phyloP scores from a whole-genome alignment of 371 early-diverging fungal genomes.

The Mortierella sp. region DNA sequence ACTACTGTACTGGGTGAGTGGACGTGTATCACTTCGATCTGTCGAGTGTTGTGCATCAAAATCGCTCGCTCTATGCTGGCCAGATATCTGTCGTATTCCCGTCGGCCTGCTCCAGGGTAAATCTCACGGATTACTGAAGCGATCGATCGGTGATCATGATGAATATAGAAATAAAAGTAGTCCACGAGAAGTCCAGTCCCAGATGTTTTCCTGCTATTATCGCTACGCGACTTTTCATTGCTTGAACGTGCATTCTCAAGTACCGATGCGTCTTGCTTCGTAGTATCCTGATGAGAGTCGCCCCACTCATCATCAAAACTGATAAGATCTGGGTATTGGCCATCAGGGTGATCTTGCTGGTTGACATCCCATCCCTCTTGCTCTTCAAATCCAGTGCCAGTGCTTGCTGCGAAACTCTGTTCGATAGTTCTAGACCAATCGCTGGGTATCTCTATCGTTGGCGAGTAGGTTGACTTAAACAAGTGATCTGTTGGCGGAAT shows the following conservation, averaged over 20 bases:
- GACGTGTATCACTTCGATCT: slow-evolving; percentile 31
- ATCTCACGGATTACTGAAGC: slow-evolving; percentile 20
- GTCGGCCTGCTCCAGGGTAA: slow-evolving; percentile 43
- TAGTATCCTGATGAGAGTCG: background rate
- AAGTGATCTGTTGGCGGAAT: slow-evolving; percentile 1
- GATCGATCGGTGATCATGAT: slow-evolving; percentile 32
- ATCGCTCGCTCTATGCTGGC: slow-evolving; percentile 33
- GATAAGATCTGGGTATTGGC: slow-evolving; percentile 27
- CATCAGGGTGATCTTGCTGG: background rate
- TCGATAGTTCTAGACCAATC: slow-evolving; percentile 12
- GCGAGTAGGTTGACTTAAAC: background rate
- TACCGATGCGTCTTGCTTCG: background rate
- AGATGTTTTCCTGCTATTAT: background rate
- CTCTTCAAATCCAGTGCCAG: too few relatives aligned
- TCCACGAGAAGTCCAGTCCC: slow-evolving; percentile 26
- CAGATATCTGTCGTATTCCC: slow-evolving; percentile 30
- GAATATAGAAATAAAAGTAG: slow-evolving; percentile 41
- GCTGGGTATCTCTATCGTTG: background rate
- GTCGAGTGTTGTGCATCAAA: slow-evolving; percentile 25
- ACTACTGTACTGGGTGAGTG: slow-evolving; percentile 11
- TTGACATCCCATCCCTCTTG: background rate
- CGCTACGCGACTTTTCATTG: background rate
- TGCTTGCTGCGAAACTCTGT: background rate
- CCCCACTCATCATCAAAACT: slow-evolving; percentile 16
- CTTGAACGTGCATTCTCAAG: background rate